These are phyloP conservation scores for Paramyrothecium sp. DNA, from an alignment of 2,329 filamentous ascomycete species.

Conservation along the genomic window DNA sequence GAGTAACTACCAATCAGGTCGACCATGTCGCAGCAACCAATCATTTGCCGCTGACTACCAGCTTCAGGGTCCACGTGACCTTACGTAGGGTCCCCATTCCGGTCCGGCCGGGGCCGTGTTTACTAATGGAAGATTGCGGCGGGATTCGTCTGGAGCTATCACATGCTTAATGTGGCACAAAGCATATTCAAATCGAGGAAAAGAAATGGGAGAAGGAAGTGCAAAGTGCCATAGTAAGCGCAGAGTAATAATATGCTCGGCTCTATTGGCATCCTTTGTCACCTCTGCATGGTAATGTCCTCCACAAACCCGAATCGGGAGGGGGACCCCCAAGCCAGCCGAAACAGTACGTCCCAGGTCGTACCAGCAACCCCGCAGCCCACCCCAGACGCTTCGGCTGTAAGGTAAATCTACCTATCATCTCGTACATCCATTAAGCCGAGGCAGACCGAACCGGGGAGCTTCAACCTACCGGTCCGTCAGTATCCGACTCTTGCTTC, in stretches of 20 bases:
- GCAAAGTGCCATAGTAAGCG: too few species aligned
- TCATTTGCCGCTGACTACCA: not conserved
- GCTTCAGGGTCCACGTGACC: not conserved
- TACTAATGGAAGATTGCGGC: too few species aligned
- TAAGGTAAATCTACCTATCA: not conserved
- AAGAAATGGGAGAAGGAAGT: too few species aligned
- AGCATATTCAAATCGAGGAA: too few species aligned
- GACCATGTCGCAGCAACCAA: not conserved
- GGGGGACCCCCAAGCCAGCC: too few species aligned
- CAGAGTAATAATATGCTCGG: too few species aligned
- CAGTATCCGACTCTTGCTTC: not conserved
- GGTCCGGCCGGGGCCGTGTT: not conserved
- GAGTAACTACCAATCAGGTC: not conserved
- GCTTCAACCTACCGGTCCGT: not conserved
- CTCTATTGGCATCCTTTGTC: too few species aligned
- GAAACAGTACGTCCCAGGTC: not conserved
- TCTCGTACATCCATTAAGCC: conserved; percentile 30
- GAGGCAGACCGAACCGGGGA: conserved; percentile 31
- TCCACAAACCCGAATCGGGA: too few species aligned
- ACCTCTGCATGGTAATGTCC: too few species aligned
- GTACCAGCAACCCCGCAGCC: not conserved
- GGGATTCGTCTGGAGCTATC: not conserved
- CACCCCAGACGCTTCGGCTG: too few species aligned
- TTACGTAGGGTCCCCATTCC: not conserved
- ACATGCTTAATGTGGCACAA: not conserved